phyloP scores from a whole-genome alignment of 106 monocot genomes.

The Gastrodia elata region DNA sequence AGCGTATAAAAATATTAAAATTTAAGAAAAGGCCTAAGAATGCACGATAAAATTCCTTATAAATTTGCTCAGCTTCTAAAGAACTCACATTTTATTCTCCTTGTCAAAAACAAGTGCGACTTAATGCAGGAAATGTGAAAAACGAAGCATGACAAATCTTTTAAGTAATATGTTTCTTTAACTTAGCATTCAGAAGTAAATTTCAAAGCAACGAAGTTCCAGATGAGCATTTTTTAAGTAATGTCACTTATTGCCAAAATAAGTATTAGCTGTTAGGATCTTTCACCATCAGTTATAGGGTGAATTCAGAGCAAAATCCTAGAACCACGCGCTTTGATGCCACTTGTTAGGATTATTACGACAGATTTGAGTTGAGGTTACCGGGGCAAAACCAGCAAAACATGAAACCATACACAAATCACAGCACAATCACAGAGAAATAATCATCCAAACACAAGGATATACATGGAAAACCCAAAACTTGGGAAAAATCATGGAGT shows the following conservation, averaged over 20 bases:
- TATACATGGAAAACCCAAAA: too few relatives aligned
- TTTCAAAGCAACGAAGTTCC: background rate
- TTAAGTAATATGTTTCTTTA: background rate
- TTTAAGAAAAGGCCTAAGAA: background rate
- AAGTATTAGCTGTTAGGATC: too few relatives aligned
- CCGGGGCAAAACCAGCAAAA: too few relatives aligned
- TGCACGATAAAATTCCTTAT: background rate
- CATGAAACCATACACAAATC: too few relatives aligned
- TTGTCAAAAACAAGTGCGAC: background rate
- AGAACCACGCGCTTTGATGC: too few relatives aligned
- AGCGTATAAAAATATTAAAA: background rate
- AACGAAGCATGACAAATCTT: background rate
- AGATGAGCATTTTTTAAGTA: background rate
- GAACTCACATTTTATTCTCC: background rate
- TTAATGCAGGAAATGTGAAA: slow-evolving; percentile 1
- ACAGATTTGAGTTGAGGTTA: too few relatives aligned
- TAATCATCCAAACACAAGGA: too few relatives aligned
- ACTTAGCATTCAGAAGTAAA: background rate
- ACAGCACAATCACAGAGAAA: too few relatives aligned
- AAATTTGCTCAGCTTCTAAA: background rate
- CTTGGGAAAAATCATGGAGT: too few relatives aligned
- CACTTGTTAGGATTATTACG: too few relatives aligned
- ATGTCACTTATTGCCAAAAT: background rate
- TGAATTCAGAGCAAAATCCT: too few relatives aligned
- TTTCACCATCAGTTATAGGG: too few relatives aligned